Conservation (phyloP, 768 basidiomycete genomes). For the Leccinum uliginosum region DNA sequence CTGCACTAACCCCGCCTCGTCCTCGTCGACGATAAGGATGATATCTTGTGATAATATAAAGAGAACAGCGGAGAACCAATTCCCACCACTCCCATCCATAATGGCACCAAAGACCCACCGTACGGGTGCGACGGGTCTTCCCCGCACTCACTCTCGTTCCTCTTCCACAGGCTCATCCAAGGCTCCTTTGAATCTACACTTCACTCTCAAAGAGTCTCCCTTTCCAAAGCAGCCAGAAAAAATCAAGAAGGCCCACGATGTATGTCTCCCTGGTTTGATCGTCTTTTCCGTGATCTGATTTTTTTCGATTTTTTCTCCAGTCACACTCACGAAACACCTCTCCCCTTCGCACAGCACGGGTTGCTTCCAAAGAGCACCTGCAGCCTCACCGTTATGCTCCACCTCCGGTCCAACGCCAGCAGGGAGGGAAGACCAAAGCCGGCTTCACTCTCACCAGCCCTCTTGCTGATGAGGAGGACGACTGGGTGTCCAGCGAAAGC, state of each 20-base stretch:
- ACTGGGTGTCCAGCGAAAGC: conserved; percentile 77
- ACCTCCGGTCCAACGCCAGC: conserved; percentile 26
- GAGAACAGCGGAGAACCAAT: conserved; percentile 30
- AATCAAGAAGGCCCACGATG: conserved; percentile 42
- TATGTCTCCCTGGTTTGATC: neutral
- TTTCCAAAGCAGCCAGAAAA: conserved; percentile 46
- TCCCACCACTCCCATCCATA: conserved; percentile 26
- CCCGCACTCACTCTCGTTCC: conserved; percentile 60
- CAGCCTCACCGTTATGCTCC: conserved; percentile 33
- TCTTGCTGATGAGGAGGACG: conserved; percentile 54
- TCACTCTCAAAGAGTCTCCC: conserved; percentile 60
- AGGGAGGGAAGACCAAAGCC: conserved; percentile 37
- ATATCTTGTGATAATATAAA: conserved; percentile 14
- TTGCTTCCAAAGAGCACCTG: conserved; percentile 29
- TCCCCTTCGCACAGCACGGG: conserved; percentile 22
- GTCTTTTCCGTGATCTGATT: conserved; percentile 15
- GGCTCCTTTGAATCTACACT: conserved; percentile 55
- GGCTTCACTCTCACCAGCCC: conserved; percentile 59
- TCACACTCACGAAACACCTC: conserved; percentile 23
- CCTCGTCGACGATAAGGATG: conserved; percentile 11
- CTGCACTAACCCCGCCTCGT: conserved; percentile 3
- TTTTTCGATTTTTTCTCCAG: conserved; percentile 8
- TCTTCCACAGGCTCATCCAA: conserved; percentile 54
- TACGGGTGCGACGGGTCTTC: conserved; percentile 39
- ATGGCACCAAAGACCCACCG: conserved; percentile 52